phyloP scores from a whole-genome alignment of 2,329 filamentous ascomycete genomes.

The Allantophomopsis lycopodina region DNA sequence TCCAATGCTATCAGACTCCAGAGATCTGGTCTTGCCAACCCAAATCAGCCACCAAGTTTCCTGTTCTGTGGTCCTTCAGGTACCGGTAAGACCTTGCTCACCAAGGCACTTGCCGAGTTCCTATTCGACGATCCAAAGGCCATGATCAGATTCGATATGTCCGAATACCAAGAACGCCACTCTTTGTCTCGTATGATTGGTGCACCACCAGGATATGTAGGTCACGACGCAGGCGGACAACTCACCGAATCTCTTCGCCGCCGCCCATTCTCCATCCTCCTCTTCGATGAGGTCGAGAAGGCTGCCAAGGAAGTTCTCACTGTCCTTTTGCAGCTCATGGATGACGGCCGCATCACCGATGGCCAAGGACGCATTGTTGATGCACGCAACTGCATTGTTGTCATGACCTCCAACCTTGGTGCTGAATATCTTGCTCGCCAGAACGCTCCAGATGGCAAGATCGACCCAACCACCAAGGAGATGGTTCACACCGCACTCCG shows the following conservation, averaged over 20 bases:
- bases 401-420: slow-evolving; percentile 97
- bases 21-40: slow-evolving; percentile 85
- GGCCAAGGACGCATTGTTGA: slow-evolving; percentile 92
- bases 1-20: slow-evolving; percentile 94
- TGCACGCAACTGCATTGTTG: slow-evolving; percentile 95
- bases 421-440: slow-evolving; percentile 84
- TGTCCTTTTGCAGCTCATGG: slow-evolving; percentile 97
- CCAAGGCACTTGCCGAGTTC: slow-evolving; percentile 94
- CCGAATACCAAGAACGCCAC: slow-evolving; percentile 96
- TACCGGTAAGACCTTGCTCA: slow-evolving; percentile 94
- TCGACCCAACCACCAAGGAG: slow-evolving; percentile 75
- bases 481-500: slow-evolving; percentile 83
- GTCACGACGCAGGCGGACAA: slow-evolving; percentile 90
- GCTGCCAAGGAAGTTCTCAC: slow-evolving; percentile 95
- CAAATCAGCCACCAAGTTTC: slow-evolving; percentile 95
- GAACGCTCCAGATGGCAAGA: slow-evolving; percentile 64
- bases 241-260: slow-evolving; percentile 89
- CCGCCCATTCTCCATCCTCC: slow-evolving; percentile 90
- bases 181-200: slow-evolving; percentile 95
- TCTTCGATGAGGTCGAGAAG: slow-evolving; percentile 98
- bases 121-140: slow-evolving; percentile 93
- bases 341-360: slow-evolving; percentile 95
- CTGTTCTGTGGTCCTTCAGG: slow-evolving; percentile 97
- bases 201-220: slow-evolving; percentile 91
- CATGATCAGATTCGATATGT: slow-evolving; percentile 99